Base-by-base conservation (phyloP, 2,329 filamentous ascomycete genomes). In the Trichoderma endophyticum region DNA sequence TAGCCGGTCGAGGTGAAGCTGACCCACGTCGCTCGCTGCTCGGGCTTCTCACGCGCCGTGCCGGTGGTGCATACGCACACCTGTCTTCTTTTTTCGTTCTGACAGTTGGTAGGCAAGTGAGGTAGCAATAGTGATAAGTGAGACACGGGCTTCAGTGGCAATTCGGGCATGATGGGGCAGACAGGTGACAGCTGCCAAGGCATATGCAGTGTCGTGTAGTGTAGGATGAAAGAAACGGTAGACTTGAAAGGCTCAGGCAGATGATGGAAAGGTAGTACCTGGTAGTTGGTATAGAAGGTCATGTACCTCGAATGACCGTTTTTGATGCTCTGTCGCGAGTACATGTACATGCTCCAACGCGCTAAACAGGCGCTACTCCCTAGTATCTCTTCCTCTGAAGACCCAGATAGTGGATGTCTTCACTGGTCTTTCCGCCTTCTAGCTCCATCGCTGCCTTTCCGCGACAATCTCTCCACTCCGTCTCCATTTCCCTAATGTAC, bases 401-500 rank as follows among this genome's bases (percentile, higher is more conserved):
- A 6, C n/a, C n/a, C n/a, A 62, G 56, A 30, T 68, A 60, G 65
- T 43, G 65, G 65, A 59, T 36, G 54, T 34, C 48, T 32, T 60
- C 18, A n/a, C 36, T 60, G 36, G 54, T 60, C 24, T 24, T 68
- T 28, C 65, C 36, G 36, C 56, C 28, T 14, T 61, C 21, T 70
- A 61, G 66, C 66, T 61, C 57, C 39, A 67, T 66, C 63, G 28
- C 63, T 56, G 48, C 14, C 34, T 43, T 66, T 66, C 21, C 30
- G 21, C 64, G 21, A n/a, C 14, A 54, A 28, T 61, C 66, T 70
- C 66, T 70, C 66, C 66, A 70, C 66, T 62, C 8, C 66, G 26
- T 70, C 57, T 26, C 66, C 66, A 61, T 59, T 70, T 70, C 39
- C 66, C 64, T 67, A 67, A 67, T 67, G 64, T 57, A 67, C 64